phyloP scores from a whole-genome alignment of 176 grass and related monocot species.

The Musa schizocarpa region DNA sequence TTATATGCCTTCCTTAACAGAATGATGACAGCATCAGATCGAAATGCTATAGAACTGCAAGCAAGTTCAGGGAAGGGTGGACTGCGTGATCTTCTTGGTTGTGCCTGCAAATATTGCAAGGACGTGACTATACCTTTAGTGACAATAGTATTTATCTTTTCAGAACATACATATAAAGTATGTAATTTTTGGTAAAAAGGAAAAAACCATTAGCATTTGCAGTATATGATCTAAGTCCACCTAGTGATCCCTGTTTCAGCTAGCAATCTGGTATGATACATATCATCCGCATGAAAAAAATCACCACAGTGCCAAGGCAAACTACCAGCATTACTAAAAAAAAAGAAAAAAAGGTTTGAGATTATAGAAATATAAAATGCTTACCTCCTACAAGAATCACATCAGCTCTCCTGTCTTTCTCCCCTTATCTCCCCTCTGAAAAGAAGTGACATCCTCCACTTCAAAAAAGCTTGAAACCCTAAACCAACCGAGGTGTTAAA shows the following conservation, averaged over 20 bases:
- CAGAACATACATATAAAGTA: neutral
- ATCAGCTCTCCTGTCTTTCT: no score
- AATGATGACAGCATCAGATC: slow-evolving; percentile 57
- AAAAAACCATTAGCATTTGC: neutral
- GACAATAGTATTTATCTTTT: neutral
- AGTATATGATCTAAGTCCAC: neutral
- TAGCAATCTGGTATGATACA: neutral
- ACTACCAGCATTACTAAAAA: no score
- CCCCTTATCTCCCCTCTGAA: no score
- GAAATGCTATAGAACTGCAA: slow-evolving; percentile 61
- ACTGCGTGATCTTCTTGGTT: slow-evolving; percentile 64
- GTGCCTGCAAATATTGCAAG: slow-evolving; percentile 40
- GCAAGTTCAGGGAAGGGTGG: slow-evolving; percentile 55
- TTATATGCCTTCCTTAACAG: slow-evolving; percentile 80
- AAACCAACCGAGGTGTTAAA: no score
- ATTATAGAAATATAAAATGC: no score
- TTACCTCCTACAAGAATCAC: no score
- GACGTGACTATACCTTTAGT: neutral
- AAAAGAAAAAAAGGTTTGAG: no score
- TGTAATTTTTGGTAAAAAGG: neutral
- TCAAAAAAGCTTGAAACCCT: no score
- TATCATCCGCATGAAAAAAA: no score
- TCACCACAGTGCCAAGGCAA: no score
- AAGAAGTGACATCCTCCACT: no score
- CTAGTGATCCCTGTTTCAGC: neutral